Conservation (phyloP, 2,329 filamentous ascomycete genomes). For the Alternaria conjuncta region DNA sequence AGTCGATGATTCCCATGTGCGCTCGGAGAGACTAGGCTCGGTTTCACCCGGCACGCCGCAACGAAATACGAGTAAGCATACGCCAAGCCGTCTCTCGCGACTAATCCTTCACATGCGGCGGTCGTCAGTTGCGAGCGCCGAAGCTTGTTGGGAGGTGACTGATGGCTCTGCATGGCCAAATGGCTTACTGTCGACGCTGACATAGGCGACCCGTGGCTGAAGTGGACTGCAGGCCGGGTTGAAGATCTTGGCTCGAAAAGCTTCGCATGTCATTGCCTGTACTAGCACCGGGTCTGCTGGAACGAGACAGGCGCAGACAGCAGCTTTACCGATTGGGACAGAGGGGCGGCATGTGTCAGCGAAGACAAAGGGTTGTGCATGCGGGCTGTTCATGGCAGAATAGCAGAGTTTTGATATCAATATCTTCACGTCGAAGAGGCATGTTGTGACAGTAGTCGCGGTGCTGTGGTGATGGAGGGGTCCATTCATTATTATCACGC, state of each 20-base stretch:
- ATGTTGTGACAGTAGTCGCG: neutral
- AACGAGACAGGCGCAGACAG: constrained; percentile 1
- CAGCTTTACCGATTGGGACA: constrained; percentile 3
- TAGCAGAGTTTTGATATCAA: neutral
- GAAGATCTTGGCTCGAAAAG: constrained; percentile 1
- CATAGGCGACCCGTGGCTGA: neutral
- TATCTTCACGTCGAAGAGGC: neutral
- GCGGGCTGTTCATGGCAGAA: neutral
- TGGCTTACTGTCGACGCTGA: neutral
- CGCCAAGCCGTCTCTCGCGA: neutral
- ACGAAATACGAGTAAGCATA: neutral
- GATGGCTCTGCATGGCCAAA: neutral
- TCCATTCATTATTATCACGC: neutral
- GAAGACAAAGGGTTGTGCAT: neutral
- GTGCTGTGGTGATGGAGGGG: neutral
- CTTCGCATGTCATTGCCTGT: constrained; percentile 2
- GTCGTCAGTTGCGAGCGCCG: neutral
- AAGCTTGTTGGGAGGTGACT: constrained; percentile 1
- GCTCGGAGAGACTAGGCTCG: constrained; percentile 5
- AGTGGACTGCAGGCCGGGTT: constrained; percentile 3
- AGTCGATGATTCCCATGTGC: constrained; percentile 3
- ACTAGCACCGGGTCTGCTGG: neutral
- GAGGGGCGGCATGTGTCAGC: constrained; percentile 10
- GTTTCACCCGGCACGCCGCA: constrained; percentile 3
- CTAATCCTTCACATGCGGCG: neutral